A percentile compares a stretch with the other conserved stretches of the same genome.
Evolutionary conservation across 352 stramenopile genomes (phyloP).

Genomic region (Sclerospora graminicola): DNA sequence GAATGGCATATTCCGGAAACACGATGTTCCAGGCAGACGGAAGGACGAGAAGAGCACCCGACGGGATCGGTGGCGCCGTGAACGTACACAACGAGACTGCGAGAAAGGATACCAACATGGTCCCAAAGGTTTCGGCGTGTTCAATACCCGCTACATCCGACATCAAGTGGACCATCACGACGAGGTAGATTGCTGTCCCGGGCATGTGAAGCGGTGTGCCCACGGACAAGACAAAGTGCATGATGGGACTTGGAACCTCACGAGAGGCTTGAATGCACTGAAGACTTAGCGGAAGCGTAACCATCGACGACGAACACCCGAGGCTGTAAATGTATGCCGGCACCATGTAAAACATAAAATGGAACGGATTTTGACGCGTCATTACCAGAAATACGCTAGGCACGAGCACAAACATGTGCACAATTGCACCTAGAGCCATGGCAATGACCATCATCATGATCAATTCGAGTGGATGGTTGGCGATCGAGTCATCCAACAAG

Average conservation of each 20-base stretch:
- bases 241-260: slow-evolving; percentile 40
- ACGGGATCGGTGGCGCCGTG: slow-evolving; percentile 45
- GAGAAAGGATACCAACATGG: slow-evolving; percentile 41
- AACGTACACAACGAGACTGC: slow-evolving; percentile 51
- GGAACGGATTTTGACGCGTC: slow-evolving; percentile 57
- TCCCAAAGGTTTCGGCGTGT: slow-evolving; percentile 20
- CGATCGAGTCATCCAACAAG: slow-evolving; percentile 26
- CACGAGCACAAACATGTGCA: slow-evolving; percentile 60
- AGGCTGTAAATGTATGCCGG: slow-evolving; percentile 62
- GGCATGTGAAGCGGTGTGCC: slow-evolving; percentile 63
- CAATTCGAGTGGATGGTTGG: slow-evolving; percentile 31
- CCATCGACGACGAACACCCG: slow-evolving; percentile 69
- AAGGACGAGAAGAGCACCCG: slow-evolving; percentile 49
- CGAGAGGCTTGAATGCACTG: slow-evolving; percentile 52
- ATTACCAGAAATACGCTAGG: slow-evolving; percentile 45
- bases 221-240: slow-evolving; percentile 67
- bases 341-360: slow-evolving; percentile 56
- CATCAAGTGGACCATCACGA: slow-evolving; percentile 66
- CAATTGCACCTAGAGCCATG: slow-evolving; percentile 27
- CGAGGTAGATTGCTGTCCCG: slow-evolving; percentile 66
- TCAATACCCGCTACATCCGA: slow-evolving; percentile 39
- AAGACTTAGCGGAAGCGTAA: slow-evolving; percentile 49
- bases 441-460: slow-evolving; percentile 37
- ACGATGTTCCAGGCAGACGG: slow-evolving; percentile 63
- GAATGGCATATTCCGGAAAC: slow-evolving; percentile 40